These are phyloP conservation scores for Groenewaldozyma sp. DNA, from an alignment of 1,139 yeast species.

Conservation along the genomic window DNA sequence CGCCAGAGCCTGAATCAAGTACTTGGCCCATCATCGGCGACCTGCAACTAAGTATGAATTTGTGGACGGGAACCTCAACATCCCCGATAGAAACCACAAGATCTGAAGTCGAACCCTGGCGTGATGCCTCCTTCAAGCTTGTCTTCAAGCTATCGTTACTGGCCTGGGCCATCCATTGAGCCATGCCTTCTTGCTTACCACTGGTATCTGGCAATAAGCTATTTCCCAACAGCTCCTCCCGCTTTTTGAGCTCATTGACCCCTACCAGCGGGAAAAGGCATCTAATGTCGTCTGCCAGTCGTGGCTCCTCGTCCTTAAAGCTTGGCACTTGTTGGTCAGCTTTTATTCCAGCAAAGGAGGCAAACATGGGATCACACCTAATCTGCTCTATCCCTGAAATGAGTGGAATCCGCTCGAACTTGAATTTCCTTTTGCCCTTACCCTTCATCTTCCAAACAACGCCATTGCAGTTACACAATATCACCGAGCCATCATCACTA, in stretches of 20 bases:
- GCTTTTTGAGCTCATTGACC: constrained; percentile 5
- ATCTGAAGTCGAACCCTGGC: constrained; percentile 12
- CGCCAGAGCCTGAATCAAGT: background rate
- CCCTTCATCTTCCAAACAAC: constrained; percentile 38
- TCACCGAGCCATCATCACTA: constrained; percentile 58
- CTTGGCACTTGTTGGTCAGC: constrained; percentile 37
- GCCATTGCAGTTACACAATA: constrained; percentile 62
- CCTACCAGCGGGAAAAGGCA: constrained; percentile 20
- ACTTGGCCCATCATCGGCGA: constrained; percentile 10
- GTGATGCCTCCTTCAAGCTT: constrained; percentile 6
- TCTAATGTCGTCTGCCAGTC: constrained; percentile 21
- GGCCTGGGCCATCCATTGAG: constrained; percentile 8
- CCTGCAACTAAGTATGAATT: constrained; percentile 16
- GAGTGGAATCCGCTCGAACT: constrained; percentile 46
- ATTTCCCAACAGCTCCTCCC: background rate
- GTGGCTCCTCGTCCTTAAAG: constrained; percentile 5
- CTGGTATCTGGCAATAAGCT: no score
- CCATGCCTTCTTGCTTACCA: background rate
- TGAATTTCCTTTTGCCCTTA: constrained; percentile 29
- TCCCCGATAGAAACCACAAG: constrained; percentile 13
- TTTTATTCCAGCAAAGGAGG: constrained; percentile 60
- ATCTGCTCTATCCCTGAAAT: constrained; percentile 51
- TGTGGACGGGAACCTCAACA: constrained; percentile 21
- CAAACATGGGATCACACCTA: constrained; percentile 55
- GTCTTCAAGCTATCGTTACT: constrained; percentile 9